Percentiles rank a stretch among this genome's conserved stretches.
phyloP scores from a whole-genome alignment of 2,329 filamentous ascomycete species.

The Metarhizium sp. region DNA sequence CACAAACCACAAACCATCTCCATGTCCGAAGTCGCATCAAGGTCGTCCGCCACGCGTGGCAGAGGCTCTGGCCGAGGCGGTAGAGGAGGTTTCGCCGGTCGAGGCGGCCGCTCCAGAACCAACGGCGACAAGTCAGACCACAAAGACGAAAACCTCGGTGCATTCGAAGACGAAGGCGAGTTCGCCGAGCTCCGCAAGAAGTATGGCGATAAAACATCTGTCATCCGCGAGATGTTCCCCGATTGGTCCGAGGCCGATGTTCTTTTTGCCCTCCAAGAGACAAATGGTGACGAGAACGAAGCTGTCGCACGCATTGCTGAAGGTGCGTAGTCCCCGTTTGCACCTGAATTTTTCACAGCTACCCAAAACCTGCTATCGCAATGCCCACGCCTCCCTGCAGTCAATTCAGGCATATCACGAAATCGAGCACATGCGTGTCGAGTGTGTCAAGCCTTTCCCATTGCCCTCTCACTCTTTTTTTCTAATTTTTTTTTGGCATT shows the following conservation, averaged over 20 bases:
- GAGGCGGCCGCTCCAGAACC: conserved; percentile 56
- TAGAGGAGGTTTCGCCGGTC: conserved; percentile 64
- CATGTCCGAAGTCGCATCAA: conserved; percentile 93
- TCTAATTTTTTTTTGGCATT: not conserved
- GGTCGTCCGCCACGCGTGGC: conserved; percentile 75
- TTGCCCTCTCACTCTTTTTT: not conserved
- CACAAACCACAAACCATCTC: conserved; percentile 28
- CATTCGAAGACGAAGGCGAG: conserved; percentile 76
- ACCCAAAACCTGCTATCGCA: not conserved
- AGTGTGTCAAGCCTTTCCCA: not conserved
- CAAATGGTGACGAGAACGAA: conserved; percentile 65
- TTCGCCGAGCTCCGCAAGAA: conserved; percentile 86
- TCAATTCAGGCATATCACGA: not conserved
- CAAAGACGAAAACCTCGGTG: conserved; percentile 48
- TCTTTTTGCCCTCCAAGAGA: conserved; percentile 85
- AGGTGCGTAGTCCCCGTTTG: conserved; percentile 39
- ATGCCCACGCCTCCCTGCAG: not conserved
- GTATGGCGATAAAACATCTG: conserved; percentile 68
- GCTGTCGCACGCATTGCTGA: conserved; percentile 73
- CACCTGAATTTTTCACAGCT: conserved; percentile 8
- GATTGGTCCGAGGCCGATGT: conserved; percentile 95
- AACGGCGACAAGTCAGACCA: conserved; percentile 59
- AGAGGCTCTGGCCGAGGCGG: conserved; percentile 85
- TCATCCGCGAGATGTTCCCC: conserved; percentile 87
- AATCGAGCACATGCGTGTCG: not conserved